Evolutionary conservation across 805 yeast species (phyloP).

Genomic region (Hanseniaspora lindneri): DNA sequence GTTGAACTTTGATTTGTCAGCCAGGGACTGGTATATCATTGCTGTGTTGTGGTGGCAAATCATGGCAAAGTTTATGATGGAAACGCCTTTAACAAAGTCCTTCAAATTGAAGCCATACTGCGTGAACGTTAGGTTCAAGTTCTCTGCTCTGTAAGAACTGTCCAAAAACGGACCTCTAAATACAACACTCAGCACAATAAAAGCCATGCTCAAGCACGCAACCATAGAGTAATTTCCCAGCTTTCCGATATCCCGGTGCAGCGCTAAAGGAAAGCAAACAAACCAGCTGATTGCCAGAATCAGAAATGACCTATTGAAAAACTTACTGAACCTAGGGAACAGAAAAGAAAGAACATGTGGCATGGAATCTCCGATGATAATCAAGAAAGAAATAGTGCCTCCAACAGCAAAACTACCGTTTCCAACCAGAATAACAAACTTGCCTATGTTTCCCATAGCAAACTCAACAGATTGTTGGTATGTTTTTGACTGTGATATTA

Average conservation of each 20-base stretch:
- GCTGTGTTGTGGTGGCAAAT: constrained; percentile 94
- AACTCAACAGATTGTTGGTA: constrained; percentile 76
- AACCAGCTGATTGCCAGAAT: constrained; percentile 57
- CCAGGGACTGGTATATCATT: constrained; percentile 74
- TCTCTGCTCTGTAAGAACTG: constrained; percentile 36
- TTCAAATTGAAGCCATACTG: constrained; percentile 25
- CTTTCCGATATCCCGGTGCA: constrained; percentile 68
- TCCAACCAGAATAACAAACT: constrained; percentile 51
- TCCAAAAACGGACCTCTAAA: constrained; percentile 58
- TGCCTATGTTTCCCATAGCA: constrained; percentile 68
- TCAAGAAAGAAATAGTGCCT: constrained; percentile 86
- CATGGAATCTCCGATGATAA: constrained; percentile 87
- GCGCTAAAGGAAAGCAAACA: constrained; percentile 71
- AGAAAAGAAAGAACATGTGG: constrained; percentile 57
- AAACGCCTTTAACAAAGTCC: constrained; percentile 67
- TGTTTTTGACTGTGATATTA: constrained; percentile 59
- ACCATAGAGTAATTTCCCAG: constrained; percentile 78
- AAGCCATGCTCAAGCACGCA: constrained; percentile 72
- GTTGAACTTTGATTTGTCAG: constrained; percentile 65
- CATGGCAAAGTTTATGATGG: constrained; percentile 89
- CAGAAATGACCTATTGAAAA: constrained; percentile 57
- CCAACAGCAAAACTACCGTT: constrained; percentile 90
- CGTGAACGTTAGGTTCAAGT: constrained; percentile 42
- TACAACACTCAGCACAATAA: constrained; percentile 63
- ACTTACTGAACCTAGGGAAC: constrained; percentile 31